Conservation (phyloP, 176 grass and related monocot genomes). For the Hordeum marinum region DNA sequence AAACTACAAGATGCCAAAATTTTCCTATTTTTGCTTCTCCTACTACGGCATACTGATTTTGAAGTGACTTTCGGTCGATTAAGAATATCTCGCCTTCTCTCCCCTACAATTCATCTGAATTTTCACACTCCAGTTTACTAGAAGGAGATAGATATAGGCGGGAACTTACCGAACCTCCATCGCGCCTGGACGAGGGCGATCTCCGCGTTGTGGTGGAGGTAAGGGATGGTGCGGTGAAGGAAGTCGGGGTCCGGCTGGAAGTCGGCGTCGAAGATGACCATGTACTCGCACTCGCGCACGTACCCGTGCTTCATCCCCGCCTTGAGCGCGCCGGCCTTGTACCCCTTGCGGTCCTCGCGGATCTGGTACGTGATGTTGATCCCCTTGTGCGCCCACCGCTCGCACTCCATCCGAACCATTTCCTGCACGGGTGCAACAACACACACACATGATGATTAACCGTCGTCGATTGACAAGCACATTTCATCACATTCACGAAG, state of each 20-base stretch:
- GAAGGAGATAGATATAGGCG: too few species aligned
- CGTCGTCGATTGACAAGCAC: too few species aligned
- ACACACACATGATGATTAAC: neutral
- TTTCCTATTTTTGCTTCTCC: neutral
- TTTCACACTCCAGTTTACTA: too few species aligned
- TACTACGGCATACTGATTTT: too few species aligned
- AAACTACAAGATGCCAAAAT: neutral
- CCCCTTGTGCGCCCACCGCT: slow-evolving; percentile 83
- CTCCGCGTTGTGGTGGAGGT: slow-evolving; percentile 71
- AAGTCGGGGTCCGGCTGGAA: slow-evolving; percentile 87
- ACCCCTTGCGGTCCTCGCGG: slow-evolving; percentile 68
- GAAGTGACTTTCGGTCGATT: too few species aligned
- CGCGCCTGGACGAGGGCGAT: slow-evolving; percentile 74
- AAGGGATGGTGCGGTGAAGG: slow-evolving; percentile 71
- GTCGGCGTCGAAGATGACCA: slow-evolving; percentile 89
- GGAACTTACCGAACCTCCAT: slow-evolving; percentile 62
- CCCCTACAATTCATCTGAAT: too few species aligned
- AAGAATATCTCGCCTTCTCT: too few species aligned
- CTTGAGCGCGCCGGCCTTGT: slow-evolving; percentile 86
- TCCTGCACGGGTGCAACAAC: slow-evolving; percentile 32
- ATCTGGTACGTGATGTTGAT: slow-evolving; percentile 95
- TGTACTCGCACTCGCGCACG: slow-evolving; percentile 75
- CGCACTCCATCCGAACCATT: slow-evolving; percentile 76
- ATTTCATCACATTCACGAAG: neutral
- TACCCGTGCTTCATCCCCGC: slow-evolving; percentile 85